Evolutionary conservation across 2,329 filamentous ascomycete species (phyloP).

Genomic region (Chrysosporium queenslandicum): DNA sequence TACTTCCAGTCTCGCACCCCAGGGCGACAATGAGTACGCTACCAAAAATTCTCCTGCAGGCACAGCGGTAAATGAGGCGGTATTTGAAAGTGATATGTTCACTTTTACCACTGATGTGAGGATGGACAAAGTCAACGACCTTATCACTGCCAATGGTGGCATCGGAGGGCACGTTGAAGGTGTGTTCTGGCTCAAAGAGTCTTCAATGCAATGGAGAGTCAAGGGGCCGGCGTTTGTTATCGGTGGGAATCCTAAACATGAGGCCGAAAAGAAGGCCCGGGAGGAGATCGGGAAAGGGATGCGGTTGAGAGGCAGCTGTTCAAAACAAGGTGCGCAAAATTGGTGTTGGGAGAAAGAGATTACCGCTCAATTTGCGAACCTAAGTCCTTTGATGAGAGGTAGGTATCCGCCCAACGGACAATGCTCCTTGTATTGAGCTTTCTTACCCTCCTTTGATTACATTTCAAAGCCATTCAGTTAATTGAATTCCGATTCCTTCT

Average conservation of each 20-base stretch:
- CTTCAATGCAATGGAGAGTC: slow-evolving; percentile 73
- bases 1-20: background rate
- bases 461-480: background rate
- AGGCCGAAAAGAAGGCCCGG: slow-evolving; percentile 37
- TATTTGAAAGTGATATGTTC: slow-evolving; percentile 66
- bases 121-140: slow-evolving; percentile 71
- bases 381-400: slow-evolving; percentile 70
- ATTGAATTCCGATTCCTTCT: background rate
- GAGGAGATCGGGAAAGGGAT: slow-evolving; percentile 50
- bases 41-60: background rate
- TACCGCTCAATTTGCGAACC: slow-evolving; percentile 80
- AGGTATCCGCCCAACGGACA: slow-evolving; percentile 19
- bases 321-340: slow-evolving; percentile 26
- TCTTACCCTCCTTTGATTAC: background rate
- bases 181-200: slow-evolving; percentile 66
- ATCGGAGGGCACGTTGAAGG: slow-evolving; percentile 68
- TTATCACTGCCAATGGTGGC: slow-evolving; percentile 50
- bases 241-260: slow-evolving; percentile 54
- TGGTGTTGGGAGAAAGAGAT: slow-evolving; percentile 77
- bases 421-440: background rate
- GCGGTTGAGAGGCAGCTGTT: slow-evolving; percentile 34
- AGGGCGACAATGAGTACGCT: background rate
- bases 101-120: slow-evolving; percentile 80
- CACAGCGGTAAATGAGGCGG: slow-evolving; percentile 48
- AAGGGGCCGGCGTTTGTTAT: slow-evolving; percentile 67